Evolutionary conservation across 768 basidiomycete species (phyloP), one percentile per base, ranked within the genome.

Genomic region (Ramaria rubella): DNA sequence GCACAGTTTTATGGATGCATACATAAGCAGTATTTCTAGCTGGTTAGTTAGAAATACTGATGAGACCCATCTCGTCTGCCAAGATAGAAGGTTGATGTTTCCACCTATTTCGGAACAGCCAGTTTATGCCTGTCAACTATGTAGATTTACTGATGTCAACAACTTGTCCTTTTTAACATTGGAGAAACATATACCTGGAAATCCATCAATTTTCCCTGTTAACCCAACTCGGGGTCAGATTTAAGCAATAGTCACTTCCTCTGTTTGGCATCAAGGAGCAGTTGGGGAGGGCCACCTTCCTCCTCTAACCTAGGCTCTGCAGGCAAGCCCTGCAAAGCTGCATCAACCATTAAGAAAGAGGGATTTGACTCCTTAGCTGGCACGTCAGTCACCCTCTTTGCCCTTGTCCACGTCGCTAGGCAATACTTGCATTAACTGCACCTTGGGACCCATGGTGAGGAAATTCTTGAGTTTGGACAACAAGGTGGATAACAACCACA

Each of bases 61-160:
- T 91, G 67, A 94, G 71, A 58, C 94, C 94, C 96, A 99, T 98
- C 69, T 98, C 96, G 67, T 99, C 96, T 2, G 96, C 95, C 21
- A 98, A 79, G 60, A 94, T 94, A 59, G 86, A 91, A 42, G 83
- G 81, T 59, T 91, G 91, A 42, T 75, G 78, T 60, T 80, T 84
- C 85, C 86, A 91, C 93, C 93, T 94, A 60, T 93, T 91, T 61
- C 85, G 81, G 61, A 80, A 85, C 45, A 92, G 74, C 90, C 88
- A 91, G 54, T 90, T 89, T 52, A 90, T 83, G 31, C 88, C 89
- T 27, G 88, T 85, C 7, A 87, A 77, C 86, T 88, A 54, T 15
- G 51, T 42, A 27, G 55, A 58, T 24, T 24, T 40, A 27, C 44
- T 12, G 60, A 52, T 21, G 42, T 17, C 43, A n/a, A 38, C 46